Evolutionary conservation across 129 eudicot genomes (phyloP).

Genomic region (Cynara cardunculus): DNA sequence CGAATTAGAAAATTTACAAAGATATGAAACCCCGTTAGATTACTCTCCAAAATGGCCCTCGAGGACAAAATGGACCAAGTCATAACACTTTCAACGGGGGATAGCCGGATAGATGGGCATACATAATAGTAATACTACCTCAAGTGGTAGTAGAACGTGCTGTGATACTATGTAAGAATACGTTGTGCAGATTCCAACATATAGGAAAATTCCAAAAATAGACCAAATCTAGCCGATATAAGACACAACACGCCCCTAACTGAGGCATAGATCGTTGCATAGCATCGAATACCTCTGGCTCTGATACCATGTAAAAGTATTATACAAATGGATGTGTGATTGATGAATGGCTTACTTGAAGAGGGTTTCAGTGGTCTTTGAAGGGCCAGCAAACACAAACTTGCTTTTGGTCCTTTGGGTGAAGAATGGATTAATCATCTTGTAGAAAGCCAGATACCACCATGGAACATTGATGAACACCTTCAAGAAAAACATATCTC

Average conservation of each 20-base stretch:
- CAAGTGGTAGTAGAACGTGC: neutral
- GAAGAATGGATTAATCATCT: conserved; percentile 81
- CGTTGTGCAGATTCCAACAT: neutral
- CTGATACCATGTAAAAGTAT: neutral
- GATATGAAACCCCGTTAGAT: neutral
- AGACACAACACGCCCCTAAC: too few relatives aligned
- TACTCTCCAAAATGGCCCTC: neutral
- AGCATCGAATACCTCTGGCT: too few relatives aligned
- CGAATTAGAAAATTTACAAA: neutral
- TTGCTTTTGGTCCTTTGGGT: conserved; percentile 93
- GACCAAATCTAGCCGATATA: neutral
- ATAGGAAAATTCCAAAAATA: neutral
- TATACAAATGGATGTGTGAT: neutral
- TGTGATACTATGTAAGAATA: neutral
- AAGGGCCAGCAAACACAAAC: conserved; percentile 83
- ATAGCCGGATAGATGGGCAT: too few relatives aligned
- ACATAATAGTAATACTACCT: too few relatives aligned
- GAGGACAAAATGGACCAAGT: neutral
- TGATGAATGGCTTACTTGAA: conserved; percentile 50
- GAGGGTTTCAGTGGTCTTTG: conserved; percentile 75
- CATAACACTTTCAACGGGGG: too few relatives aligned
- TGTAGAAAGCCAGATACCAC: conserved; percentile 88
- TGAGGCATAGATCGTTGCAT: too few relatives aligned
- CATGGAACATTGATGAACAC: conserved; percentile 90
- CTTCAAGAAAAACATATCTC: conserved; percentile 30